A percentile compares a stretch with the other conserved stretches of the same genome.
Conservation (phyloP, 495 filamentous ascomycete species). For the Sporormia fimetaria region DNA sequence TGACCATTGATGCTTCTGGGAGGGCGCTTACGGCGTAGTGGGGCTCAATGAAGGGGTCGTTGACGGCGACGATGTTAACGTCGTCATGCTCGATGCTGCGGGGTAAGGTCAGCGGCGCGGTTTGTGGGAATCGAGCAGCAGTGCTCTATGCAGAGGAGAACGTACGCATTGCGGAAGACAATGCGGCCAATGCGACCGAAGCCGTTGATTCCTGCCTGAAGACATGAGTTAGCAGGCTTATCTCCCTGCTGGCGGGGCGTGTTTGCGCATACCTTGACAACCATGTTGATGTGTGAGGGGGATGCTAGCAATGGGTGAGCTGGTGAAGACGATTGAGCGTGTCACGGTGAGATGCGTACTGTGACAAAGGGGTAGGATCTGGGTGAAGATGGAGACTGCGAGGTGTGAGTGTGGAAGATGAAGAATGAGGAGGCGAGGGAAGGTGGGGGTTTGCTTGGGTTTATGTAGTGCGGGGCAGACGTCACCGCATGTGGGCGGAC, state of each 20-base stretch:
- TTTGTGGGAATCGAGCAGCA: conserved; percentile 19
- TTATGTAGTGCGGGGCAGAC: no score
- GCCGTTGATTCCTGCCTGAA: conserved; percentile 91
- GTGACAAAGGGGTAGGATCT: no score
- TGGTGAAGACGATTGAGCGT: no score
- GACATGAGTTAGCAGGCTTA: not conserved
- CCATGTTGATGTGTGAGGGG: conserved; percentile 25
- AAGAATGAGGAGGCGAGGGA: no score
- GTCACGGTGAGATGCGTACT: no score
- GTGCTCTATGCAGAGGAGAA: conserved; percentile 23
- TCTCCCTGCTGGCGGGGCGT: no score
- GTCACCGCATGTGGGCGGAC: no score
- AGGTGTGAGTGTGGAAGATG: no score
- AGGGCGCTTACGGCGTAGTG: conserved; percentile 82
- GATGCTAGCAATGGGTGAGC: conserved; percentile 6
- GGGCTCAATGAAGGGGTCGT: conserved; percentile 98
- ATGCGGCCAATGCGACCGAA: conserved; percentile 99
- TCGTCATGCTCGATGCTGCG: conserved; percentile 70
- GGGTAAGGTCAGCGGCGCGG: conserved; percentile 16
- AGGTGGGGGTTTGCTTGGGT: no score
- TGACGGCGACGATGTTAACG: conserved; percentile 87
- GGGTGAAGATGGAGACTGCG: no score
- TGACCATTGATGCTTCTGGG: not conserved
- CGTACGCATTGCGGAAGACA: conserved; percentile 77
- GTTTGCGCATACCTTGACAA: conserved; percentile 30